phyloP scores from a whole-genome alignment of 2,329 filamentous ascomycete genomes.

The Alternaria gaisen region DNA sequence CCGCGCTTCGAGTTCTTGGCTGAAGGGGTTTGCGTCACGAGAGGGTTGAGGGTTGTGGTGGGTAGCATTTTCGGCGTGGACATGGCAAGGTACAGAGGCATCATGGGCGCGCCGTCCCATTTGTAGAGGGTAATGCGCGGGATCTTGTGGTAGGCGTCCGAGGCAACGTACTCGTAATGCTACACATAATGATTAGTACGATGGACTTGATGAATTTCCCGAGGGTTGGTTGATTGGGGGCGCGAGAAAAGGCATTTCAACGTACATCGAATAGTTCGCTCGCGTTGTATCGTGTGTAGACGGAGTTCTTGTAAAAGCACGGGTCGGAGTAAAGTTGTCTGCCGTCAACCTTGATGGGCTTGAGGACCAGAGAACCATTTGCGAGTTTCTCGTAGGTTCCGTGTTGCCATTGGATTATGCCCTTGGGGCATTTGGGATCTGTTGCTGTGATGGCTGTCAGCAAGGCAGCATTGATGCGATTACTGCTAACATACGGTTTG shows the following conservation, averaged over 20 bases:
- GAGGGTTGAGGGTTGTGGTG: slow-evolving; percentile 70
- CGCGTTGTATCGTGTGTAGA: slow-evolving; percentile 74
- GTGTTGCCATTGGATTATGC: slow-evolving; percentile 78
- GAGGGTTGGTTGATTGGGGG: neutral
- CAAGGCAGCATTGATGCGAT: neutral
- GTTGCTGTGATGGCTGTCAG: slow-evolving; percentile 58
- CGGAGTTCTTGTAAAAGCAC: slow-evolving; percentile 63
- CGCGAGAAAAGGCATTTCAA: neutral
- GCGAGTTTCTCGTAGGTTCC: slow-evolving; percentile 66
- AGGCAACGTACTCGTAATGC: slow-evolving; percentile 56
- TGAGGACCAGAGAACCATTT: slow-evolving; percentile 67
- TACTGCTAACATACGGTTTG: slow-evolving; percentile 67
- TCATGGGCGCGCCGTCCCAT: slow-evolving; percentile 70
- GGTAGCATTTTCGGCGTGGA: slow-evolving; percentile 74
- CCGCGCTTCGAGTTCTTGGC: slow-evolving; percentile 49
- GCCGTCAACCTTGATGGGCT: slow-evolving; percentile 71
- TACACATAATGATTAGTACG: slow-evolving; percentile 26
- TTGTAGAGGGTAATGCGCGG: slow-evolving; percentile 70
- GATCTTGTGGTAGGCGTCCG: slow-evolving; percentile 69
- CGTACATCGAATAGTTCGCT: slow-evolving; percentile 68
- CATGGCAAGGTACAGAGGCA: slow-evolving; percentile 73
- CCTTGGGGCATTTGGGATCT: slow-evolving; percentile 68
- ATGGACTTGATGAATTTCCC: neutral
- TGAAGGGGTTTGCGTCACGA: slow-evolving; percentile 47
- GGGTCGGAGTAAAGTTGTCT: slow-evolving; percentile 72